phyloP scores from a whole-genome alignment of 1,284 basidiomycete species.

The Sanghuangporus weigelae region DNA sequence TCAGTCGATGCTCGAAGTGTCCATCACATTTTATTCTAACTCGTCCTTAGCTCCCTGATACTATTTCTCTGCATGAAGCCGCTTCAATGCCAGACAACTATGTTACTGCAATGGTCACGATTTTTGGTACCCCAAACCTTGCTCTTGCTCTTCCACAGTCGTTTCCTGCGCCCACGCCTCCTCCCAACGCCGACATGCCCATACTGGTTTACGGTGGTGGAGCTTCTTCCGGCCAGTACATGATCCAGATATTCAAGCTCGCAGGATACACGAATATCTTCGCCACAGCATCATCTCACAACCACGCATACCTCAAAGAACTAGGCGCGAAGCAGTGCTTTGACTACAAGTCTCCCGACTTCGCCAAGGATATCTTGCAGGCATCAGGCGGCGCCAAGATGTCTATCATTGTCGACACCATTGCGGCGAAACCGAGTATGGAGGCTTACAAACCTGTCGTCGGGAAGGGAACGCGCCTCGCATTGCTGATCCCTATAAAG shows the following conservation, averaged over 20 bases:
- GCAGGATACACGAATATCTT: conserved; percentile 49
- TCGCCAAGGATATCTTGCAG: conserved; percentile 34
- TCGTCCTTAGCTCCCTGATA: conserved; percentile 33
- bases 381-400: conserved; percentile 35
- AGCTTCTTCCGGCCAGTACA: conserved; percentile 49
- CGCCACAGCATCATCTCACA: conserved; percentile 44
- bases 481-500: conserved; percentile 46
- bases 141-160: conserved; percentile 34
- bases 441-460: conserved; percentile 32
- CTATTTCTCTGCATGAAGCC: conserved; percentile 35
- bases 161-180: conserved; percentile 31
- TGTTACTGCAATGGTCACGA: conserved; percentile 40
- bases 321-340: conserved; percentile 45
- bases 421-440: conserved; percentile 35
- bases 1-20: conserved; percentile 17
- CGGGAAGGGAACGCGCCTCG: conserved; percentile 33
- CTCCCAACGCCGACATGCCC: conserved; percentile 31
- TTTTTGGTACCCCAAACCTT: conserved; percentile 37
- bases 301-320: conserved; percentile 40
- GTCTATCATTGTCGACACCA: conserved; percentile 37
- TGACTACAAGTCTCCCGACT: conserved; percentile 44
- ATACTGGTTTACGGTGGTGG: conserved; percentile 55
- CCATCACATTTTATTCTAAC: background rate
- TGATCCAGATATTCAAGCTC: conserved; percentile 47
- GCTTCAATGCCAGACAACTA: conserved; percentile 49